A percentile compares a stretch with the other conserved stretches of the same genome.
phyloP scores from a whole-genome alignment of 176 grass and related monocot genomes.

The Triticum aestivum region DNA sequence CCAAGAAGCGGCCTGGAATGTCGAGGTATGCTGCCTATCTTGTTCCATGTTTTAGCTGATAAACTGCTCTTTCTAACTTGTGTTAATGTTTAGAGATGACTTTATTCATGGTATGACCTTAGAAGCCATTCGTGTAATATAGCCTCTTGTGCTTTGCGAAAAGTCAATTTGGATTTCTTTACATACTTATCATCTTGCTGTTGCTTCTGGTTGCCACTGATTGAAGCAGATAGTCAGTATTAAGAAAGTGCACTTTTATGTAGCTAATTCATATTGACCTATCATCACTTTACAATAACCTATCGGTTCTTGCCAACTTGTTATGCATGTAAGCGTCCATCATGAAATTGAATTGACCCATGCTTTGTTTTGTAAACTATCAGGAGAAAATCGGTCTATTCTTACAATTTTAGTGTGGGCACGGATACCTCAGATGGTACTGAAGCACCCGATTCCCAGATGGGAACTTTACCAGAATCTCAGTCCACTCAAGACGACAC shows the following conservation, averaged over 20 bases:
- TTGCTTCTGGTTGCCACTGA: constrained; percentile 13
- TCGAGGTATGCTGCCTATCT: constrained; percentile 31
- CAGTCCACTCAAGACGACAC: constrained; percentile 26
- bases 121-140: not conserved
- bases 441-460: constrained; percentile 18
- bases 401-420: constrained; percentile 13
- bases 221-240: constrained; percentile 5
- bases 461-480: constrained; percentile 19
- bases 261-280: constrained; percentile 9
- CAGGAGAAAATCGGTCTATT: constrained; percentile 43
- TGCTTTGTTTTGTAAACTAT: constrained; percentile 32
- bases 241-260: constrained; percentile 11
- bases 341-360: constrained; percentile 12
- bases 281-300: not conserved
- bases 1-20: constrained; percentile 35
- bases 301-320: not conserved
- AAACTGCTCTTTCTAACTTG: constrained; percentile 14
- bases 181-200: constrained; percentile 27
- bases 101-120: not conserved
- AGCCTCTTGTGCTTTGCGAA: not conserved
- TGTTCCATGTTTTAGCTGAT: constrained; percentile 20
- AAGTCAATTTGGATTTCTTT: constrained; percentile 9
- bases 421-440: not conserved
- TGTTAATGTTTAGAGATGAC: not conserved
- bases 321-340: constrained; percentile 23